Base-by-base conservation (phyloP, 768 basidiomycete genomes). In the Nidularia pulvinata region DNA sequence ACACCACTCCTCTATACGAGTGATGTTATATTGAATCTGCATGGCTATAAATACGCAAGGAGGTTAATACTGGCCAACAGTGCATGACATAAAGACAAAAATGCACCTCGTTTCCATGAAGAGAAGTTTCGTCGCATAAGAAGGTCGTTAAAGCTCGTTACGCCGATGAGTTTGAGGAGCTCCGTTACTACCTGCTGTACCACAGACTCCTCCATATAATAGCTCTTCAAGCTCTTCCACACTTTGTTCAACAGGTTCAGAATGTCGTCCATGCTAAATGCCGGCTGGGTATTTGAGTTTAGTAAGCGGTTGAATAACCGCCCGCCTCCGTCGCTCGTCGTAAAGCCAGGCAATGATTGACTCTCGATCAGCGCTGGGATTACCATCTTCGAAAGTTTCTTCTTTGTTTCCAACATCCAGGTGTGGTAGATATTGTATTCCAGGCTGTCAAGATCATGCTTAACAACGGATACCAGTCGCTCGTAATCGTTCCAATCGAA, bases 21-120 rank as follows among this genome's bases (percentile, higher is more conserved):
- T 98, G 66, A 98, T 97, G 66, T 98, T 98, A 70, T 99, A 99
- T 68, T 99, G 97, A 54, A 99, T 98, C 82, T 99, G 97, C 97
- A 99, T 98, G 4, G 97, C 97, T 98, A 57, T 37, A 52, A 36
- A 53, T 33, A 11, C n/a, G 11, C 11, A 33, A 33, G 30, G 46
- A 19, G 22, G 33, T 30, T 10, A 2, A 46, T 7, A 39, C 25
- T 30, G 25, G 25, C 25, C 25, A 30, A 30, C 25, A 30, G 25
- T 30, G 25, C 3, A 50, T 35, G 43, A 30, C 19, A 33, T 51
- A 11, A 39, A 22, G 33, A 30, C 13, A 34, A 19, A 22, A 19
- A 75, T 81, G 50, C 61, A 96, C 95, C 95, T 81, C 97, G 85
- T 73, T 99, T 99, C 97, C 97, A 99, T 6, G 95, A 98, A 59